Evolutionary conservation across 2,329 filamentous ascomycete genomes (phyloP), one percentile per base, ranked within the genome.

Genomic region (Penicillium brevicompactum): DNA sequence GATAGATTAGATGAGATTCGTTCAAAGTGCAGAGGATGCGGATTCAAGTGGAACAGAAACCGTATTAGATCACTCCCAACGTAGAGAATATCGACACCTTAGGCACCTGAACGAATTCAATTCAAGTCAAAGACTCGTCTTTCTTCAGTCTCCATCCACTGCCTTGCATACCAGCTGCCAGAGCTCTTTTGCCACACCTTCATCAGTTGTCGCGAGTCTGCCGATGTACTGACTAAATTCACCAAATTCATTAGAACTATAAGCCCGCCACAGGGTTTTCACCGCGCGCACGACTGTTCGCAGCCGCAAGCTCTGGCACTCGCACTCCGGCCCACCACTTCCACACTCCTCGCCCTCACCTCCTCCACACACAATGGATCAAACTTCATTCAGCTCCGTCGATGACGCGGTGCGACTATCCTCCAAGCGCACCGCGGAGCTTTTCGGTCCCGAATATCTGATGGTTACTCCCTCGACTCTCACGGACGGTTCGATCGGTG

Each of bases 401-500:
- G 72, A 74, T 14, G 68, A 76, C 49, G 70, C 74, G 46, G 74
- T 76, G 48, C 75, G 73, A 61, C 64, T 57, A 8, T 77, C 77
- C 18, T 69, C 75, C 16, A 79, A 80, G 66, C 71, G 76, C 16
- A 80, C 78, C 8, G 71, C 73, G 47, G 74, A 78, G 37, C 73
- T 80, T 30, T 80, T 80, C 57, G 78, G 78, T 24, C 56, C 74
- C 38, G 77, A 79, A 60, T 80, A 79, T 57, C 69, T 78, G 38
- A 72, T 75, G 65, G 71, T 75, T 54, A 68, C 74, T 40, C 70
- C 77, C 24, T 76, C 78, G 16, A 73, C 76, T 30, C 75, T 78
- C 34, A 65, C 66, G 51, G 70, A 73, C 52, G 74, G 73, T 24
- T 74, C 75, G 31, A 77, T 79, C 57, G 72, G 74, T 31, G 65